Evolutionary conservation across 164 flowering plant species (phyloP), one percentile per base, ranked within the genome.

Genomic region (Magnolia officinalis): DNA sequence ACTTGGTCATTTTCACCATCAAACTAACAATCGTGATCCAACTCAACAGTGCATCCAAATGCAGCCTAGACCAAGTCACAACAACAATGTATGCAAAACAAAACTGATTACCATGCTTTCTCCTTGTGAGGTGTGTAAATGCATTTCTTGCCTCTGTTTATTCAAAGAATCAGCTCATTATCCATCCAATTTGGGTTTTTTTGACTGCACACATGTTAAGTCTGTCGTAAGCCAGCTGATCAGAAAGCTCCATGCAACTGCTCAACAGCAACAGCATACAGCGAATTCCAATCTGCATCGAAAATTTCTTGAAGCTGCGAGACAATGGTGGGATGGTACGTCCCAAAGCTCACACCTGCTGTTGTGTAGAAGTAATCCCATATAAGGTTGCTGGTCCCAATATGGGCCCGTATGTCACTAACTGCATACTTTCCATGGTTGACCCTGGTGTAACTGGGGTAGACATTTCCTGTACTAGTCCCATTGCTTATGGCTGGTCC

Each of bases 281-380:
- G 98, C 18, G 98, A 95, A 74, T 88, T 83, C 99, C 98, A 95
- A 78, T 95, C 99, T 66, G 97, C 99, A 81, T 95, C 95, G 55
- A 93, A 95, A 50, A 92, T 80, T 75, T 85, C 85, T 76, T 89
- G 96, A 63, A 95, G 96, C 75, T 95, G 94, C 0, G 87, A 81
- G 64, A 95, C 96, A 82, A 95, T 87, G 79, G 87, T 84, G 58
- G 91, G 89, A 69, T 87, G 83, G 70, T 95, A 87, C 8, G 99
- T 91, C 31, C 99, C 99, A 71, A 95, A 93, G 81, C 98, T 89
- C 70, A 92, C 88, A 26, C 98, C 98, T 11, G 93, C 87, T 0
- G 98, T 93, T 21, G 92, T 63, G 74, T 91, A 95, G 82, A 93
- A 95, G 81, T 95, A 95, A 79, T 95, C 99, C 99, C 99, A 95